Evolutionary conservation across 2,329 filamentous ascomycete species (phyloP), one percentile per base, ranked within the genome.

Genomic region (Phaeophleospora eucalypticola): DNA sequence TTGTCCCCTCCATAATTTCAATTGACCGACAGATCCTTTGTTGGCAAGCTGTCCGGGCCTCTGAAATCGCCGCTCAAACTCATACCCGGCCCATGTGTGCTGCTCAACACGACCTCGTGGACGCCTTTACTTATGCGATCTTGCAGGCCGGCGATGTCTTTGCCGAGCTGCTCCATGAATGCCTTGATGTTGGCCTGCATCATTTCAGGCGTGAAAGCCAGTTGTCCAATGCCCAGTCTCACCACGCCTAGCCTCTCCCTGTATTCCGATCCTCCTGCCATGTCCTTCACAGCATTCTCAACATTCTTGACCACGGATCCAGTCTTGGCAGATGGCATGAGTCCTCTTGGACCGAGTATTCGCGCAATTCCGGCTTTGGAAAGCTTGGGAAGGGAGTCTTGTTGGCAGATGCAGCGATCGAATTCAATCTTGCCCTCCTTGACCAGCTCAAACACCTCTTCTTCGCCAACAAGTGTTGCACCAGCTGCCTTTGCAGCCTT

Each of bases 301-400:
- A 95, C 79, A 65, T 95, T 86, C 63, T 80, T 84, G 18, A 95
- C 89, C 46, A 98, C 86, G 0, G 93, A 97, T 55, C 89, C 89
- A 52, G 82, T 82, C 76, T 95, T 95, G 50, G 79, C 72, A 66
- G 81, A 94, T 4, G 93, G 93, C 93, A 98, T 97, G 63, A 98
- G 70, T 2, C 90, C 90, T 68, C 81, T 84, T 37, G 94, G 93
- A 62, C 93, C 93, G 16, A 98, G 75, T 36, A 95, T 78, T 56
- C 84, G 80, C 54, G 86, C 91, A 53, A 98, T 68, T 0, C 80
- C 81, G 29, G 89, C 85, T 73, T 93, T 90, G 65, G 84, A 86
- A 61, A 98, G 73, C 46, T 86, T 89, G 43, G 79, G 77, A 58
- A 93, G 75, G 58, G 84, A 89, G 58, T 87, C 82, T 41, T 78